Evolutionary conservation across 208 protist genomes (phyloP), one percentile per base, ranked within the genome.

Genomic region (Crithidia fasciculata): DNA sequence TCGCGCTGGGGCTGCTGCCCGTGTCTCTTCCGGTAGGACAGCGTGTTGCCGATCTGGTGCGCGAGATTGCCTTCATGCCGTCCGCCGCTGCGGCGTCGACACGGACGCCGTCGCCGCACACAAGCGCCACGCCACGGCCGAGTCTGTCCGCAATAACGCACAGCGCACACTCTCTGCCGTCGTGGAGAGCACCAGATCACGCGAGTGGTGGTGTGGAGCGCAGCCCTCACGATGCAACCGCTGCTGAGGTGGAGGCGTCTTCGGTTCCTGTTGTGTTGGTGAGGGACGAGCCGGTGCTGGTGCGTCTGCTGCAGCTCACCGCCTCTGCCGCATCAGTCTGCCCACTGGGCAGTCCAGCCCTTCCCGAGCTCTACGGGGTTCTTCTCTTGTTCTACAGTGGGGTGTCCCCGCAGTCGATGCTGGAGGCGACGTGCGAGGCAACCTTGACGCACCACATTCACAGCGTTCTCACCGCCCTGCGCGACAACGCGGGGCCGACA

Each of bases 371-470:
- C 3, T 78, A 91, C 66, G 82, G 90, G 18, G 57, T 90, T 9
- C 63, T 95, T 12, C 71, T 93, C 36, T 44, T 84, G 28, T 82
- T 95, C 53, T 90, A 86, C 77, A 73, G 78, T 9, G 74, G 82
- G 50, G 75, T 82, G 7, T 56, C 53, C 18, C 76, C 77, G 44
- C 60, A 67, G 37, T 90, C 87, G 59, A 86, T 90, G 68, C 74
- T 88, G 59, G 87, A 95, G 74, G 87, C 81, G 49, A 86, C 84
- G 39, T 92, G 87, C 57, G 82, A 78, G 53, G 85, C 88, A 12
- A 83, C 90, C 13, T 81, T 95, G 57, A 81, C 83, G 43, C 85
- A 95, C 55, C 81, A 79, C 55, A 90, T 86, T 13, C 72, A 85
- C 49, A 57, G 69, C 5, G 56, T 84, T 13, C 72, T 85, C 37